Evolutionary conservation across 352 stramenopile genomes (phyloP).

Genomic region (Globisporangium viniferum): DNA sequence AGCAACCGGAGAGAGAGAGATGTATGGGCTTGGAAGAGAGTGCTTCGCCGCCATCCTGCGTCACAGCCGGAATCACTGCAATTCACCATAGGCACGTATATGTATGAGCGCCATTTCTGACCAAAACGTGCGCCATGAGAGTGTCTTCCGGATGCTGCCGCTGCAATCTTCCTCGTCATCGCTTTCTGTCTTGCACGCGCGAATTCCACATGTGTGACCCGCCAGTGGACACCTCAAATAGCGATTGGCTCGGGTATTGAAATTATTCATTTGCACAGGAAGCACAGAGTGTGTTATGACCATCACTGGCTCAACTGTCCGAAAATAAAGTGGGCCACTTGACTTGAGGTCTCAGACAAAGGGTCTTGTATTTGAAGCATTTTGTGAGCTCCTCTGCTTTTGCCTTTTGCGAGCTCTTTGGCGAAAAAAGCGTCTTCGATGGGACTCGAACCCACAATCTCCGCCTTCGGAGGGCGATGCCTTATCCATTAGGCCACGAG

Average conservation of each 20-base stretch:
- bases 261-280: too few relatives aligned
- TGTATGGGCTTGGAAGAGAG: background rate
- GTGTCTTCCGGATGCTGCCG: too few relatives aligned
- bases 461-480: conserved; percentile 22
- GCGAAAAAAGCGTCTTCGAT: conserved; percentile 16
- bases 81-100: background rate
- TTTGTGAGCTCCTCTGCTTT: background rate
- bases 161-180: too few relatives aligned
- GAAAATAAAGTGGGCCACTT: background rate
- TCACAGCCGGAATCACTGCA: too few relatives aligned
- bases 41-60: background rate
- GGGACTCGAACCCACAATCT: conserved; percentile 24
- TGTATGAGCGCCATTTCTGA: background rate
- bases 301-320: background rate
- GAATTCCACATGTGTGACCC: too few relatives aligned
- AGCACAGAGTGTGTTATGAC: too few relatives aligned
- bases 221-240: too few relatives aligned
- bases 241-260: too few relatives aligned
- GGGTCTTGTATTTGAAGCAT: background rate
- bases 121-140: too few relatives aligned
- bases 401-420: background rate
- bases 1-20: background rate
- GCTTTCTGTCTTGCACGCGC: too few relatives aligned
- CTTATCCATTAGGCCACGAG: conserved; percentile 21
- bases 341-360: background rate